Percentiles rank a stretch among this genome's conserved stretches.
Evolutionary conservation across 176 grass and related monocot genomes (phyloP).

Genomic region (Raddia distichophylla): DNA sequence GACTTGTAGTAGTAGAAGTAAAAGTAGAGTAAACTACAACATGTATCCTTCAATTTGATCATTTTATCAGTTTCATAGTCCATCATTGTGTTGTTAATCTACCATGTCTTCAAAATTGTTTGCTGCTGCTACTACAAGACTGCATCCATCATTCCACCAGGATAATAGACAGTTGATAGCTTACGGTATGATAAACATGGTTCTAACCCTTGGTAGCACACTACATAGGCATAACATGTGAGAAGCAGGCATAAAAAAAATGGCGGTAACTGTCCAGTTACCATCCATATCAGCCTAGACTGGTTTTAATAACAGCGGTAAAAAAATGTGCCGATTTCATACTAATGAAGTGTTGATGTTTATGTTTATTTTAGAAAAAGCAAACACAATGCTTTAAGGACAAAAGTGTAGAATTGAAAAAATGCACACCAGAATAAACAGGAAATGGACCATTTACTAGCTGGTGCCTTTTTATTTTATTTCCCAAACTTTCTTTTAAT

Average conservation of each 20-base stretch:
- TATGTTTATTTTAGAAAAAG: too few species aligned
- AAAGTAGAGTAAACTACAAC: constrained; percentile 21
- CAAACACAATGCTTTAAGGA: too few species aligned
- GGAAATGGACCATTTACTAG: too few species aligned
- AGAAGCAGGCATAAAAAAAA: neutral
- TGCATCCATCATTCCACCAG: neutral
- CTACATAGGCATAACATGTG: neutral
- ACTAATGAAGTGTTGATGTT: too few species aligned
- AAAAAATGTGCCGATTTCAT: too few species aligned
- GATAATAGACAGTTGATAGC: neutral
- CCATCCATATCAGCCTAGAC: too few species aligned
- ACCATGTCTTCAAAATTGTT: neutral
- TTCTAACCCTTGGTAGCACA: neutral
- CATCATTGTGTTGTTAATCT: constrained; percentile 9
- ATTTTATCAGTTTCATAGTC: constrained; percentile 1
- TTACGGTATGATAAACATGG: neutral
- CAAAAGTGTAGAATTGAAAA: too few species aligned
- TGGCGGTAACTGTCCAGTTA: too few species aligned
- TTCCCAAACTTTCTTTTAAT: neutral
- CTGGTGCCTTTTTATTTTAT: neutral
- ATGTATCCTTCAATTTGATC: constrained; percentile 2
- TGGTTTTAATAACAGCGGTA: too few species aligned
- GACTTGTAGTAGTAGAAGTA: constrained; percentile 6
- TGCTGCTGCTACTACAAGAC: neutral
- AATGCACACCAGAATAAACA: too few species aligned